Conservation (phyloP, 2,329 filamentous ascomycete species). For the Botrytis squamosa region DNA sequence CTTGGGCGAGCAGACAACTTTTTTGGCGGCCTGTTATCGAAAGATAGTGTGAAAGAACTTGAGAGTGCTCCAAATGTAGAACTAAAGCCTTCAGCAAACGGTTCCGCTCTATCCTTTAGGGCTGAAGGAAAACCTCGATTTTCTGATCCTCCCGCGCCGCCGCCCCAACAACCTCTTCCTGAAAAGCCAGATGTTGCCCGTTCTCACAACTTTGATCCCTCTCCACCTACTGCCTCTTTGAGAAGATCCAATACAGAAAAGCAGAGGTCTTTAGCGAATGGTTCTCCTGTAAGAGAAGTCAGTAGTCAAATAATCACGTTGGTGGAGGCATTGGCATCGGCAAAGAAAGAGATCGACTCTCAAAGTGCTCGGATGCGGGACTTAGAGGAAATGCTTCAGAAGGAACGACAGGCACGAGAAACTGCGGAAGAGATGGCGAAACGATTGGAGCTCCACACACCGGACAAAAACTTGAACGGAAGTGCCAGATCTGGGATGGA, state of each 20-base stretch:
- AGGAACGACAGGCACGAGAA: constrained; percentile 79
- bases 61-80: constrained; percentile 53
- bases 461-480: constrained; percentile 44
- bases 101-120: constrained; percentile 51
- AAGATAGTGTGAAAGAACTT: constrained; percentile 63
- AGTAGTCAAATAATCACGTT: constrained; percentile 78
- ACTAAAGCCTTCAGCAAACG: constrained; percentile 49
- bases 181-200: constrained; percentile 79
- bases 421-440: constrained; percentile 80
- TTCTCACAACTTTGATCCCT: constrained; percentile 42
- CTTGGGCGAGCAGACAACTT: constrained; percentile 80
- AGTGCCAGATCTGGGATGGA: constrained; percentile 41
- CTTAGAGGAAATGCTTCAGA: constrained; percentile 73
- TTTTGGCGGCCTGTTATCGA: constrained; percentile 71
- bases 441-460: constrained; percentile 60
- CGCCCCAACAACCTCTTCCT: constrained; percentile 87
- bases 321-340: constrained; percentile 78
- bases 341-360: constrained; percentile 83
- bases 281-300: constrained; percentile 51
- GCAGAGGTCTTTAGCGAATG: constrained; percentile 55
- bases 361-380: constrained; percentile 78
- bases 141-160: constrained; percentile 88
- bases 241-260: constrained; percentile 76
- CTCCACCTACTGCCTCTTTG: constrained; percentile 55
- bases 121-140: constrained; percentile 80